Base-by-base conservation (phyloP, 495 filamentous ascomycete species). In the Aspergillus haitiensis region DNA sequence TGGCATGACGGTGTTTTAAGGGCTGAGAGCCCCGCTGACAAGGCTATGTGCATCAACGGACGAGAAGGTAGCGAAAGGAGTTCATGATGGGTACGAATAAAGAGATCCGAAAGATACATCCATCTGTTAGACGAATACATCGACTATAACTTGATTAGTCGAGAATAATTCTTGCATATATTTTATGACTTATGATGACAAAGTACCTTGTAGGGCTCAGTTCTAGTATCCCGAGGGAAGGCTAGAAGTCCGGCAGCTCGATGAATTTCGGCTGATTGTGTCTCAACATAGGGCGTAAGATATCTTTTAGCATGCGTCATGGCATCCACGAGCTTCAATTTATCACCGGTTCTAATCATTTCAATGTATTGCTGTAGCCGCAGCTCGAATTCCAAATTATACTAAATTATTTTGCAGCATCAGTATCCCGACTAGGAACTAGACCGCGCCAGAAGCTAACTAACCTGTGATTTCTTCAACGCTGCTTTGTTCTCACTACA, bases 321-420 rank as follows among this genome's bases (percentile, higher is more conserved):
- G n/a, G 93, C 89, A 58, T 96, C 91, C 53, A 86, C 66, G 31
- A 87, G 79, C 63, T 88, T 89, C 5, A 67, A 48, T 34, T 70
- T 77, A 15, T 86, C 74, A 45, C 81, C 80, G 37, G 77, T 84
- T 44, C 94, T 81, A 52, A 95, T 82, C 57, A 97, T 80, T 69
- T 98, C 94, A 62, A 98, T 92, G 70, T 90, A 97, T 69, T 98
- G 92, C 73, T 98, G 94, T 63, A 95, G 79, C n/a, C 95, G 86
- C 9, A 98, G 82, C 79, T 96, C 88, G 69, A 96, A 94, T 70
- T 98, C 95, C 32, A 98, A 82, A 52, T 89, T 91, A 64, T 88
- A 92, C 88, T 93, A 72, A 35, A 10, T 45, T 61, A n/a, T 21
- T 27, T 27, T 27, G 21, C 31, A n/a, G 15, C 6, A 58, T 81